Percentiles rank a stretch among this genome's conserved stretches.
Evolutionary conservation across 306 rosid genomes (phyloP).

Genomic region (Elaeagnus macrophylla): DNA sequence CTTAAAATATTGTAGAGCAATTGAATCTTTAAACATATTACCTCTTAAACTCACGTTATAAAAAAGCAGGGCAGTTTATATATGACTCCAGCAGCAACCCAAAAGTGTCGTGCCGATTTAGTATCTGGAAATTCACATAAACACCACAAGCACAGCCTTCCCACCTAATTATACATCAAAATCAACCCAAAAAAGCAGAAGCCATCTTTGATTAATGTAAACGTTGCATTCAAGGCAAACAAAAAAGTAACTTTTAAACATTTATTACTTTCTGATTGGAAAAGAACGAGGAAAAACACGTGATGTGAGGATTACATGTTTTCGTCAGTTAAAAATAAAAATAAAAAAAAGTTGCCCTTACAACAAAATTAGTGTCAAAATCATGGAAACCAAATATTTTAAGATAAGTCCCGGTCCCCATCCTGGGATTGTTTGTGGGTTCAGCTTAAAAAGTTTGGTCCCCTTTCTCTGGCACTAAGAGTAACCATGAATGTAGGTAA

Average conservation of each 20-base stretch:
- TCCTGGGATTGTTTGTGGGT: background rate
- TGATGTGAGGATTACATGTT: no score
- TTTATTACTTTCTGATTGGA: background rate
- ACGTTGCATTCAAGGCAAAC: background rate
- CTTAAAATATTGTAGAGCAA: background rate
- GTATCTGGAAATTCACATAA: slow-evolving; percentile 18
- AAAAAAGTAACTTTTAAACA: background rate
- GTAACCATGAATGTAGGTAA: background rate
- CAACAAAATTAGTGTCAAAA: background rate
- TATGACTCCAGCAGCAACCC: slow-evolving; percentile 4
- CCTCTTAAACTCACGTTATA: slow-evolving; percentile 8
- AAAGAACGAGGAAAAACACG: background rate
- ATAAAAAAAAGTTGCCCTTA: background rate
- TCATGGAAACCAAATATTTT: background rate
- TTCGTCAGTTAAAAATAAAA: background rate
- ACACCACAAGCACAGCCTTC: slow-evolving; percentile 31
- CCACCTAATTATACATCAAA: slow-evolving; percentile 28
- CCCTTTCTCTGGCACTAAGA: background rate
- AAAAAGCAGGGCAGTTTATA: background rate
- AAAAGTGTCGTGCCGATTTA: slow-evolving; percentile 10
- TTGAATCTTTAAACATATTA: slow-evolving; percentile 7
- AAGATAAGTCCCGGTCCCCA: background rate
- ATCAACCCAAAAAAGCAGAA: slow-evolving; percentile 7
- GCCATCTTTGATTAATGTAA: background rate
- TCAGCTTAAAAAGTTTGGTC: background rate